phyloP scores from a whole-genome alignment of 495 filamentous ascomycete species.

The Xylaria nigripes region DNA sequence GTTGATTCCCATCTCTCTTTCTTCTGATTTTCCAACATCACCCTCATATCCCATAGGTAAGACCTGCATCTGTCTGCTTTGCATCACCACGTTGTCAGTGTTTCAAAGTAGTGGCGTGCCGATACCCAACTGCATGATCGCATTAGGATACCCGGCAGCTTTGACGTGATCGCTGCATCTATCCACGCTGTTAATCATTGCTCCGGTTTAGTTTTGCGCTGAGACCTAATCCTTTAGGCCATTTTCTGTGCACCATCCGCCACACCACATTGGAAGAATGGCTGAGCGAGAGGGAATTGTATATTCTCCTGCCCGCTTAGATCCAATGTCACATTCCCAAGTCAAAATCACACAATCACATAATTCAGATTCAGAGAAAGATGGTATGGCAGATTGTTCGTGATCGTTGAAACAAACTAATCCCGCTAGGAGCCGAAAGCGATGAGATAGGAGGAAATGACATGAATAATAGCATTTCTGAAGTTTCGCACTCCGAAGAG shows the following conservation, averaged over 20 bases:
- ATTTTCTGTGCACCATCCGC: neutral
- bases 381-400: conserved; percentile 16
- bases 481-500: neutral
- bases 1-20: conserved; percentile 14
- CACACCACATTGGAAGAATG: conserved; percentile 15
- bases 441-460: conserved; percentile 9
- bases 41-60: conserved; percentile 13
- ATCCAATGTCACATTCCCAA: conserved; percentile 28
- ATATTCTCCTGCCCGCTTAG: conserved; percentile 32
- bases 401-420: neutral
- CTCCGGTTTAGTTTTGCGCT: neutral
- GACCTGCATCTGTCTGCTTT: conserved; percentile 15
- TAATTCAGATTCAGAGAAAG: conserved; percentile 26
- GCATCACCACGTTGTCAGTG: conserved; percentile 12
- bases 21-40: conserved; percentile 12
- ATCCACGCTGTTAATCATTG: conserved; percentile 17
- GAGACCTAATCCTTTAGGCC: neutral
- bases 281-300: conserved; percentile 26
- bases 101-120: conserved; percentile 13
- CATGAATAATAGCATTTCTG: conserved; percentile 11
- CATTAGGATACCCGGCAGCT: conserved; percentile 10
- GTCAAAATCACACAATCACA: conserved; percentile 29
- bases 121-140: conserved; percentile 17
- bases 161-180: conserved; percentile 14
- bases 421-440: conserved; percentile 9